A percentile compares a stretch with the other conserved stretches of the same genome.
These are phyloP conservation scores for Calonectria pteridis DNA, from an alignment of 2,329 filamentous ascomycete genomes.

Conservation along the genomic window DNA sequence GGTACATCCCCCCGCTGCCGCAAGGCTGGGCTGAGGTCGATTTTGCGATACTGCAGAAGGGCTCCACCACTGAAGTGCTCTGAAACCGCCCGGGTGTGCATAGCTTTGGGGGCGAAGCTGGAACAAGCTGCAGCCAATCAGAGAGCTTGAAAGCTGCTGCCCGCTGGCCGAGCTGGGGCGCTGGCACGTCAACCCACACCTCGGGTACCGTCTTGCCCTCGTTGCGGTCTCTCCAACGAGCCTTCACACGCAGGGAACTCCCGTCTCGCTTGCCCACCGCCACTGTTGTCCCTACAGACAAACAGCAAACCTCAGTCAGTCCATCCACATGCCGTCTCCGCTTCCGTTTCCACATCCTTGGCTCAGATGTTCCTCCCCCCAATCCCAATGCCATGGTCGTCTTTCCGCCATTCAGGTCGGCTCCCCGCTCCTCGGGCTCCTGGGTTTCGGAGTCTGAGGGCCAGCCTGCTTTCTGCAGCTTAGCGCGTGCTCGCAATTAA, in stretches of 20 bases:
- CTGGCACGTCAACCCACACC: neutral
- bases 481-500: neutral
- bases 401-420: conserved; percentile 20
- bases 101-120: conserved; percentile 11
- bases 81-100: conserved; percentile 16
- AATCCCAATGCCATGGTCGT: neutral
- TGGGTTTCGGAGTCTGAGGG: neutral
- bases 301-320: neutral
- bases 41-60: neutral
- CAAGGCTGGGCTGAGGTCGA: conserved; percentile 22
- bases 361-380: neutral
- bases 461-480: conserved; percentile 9
- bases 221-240: neutral
- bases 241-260: neutral
- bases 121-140: conserved; percentile 10
- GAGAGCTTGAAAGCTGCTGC: neutral
- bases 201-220: neutral
- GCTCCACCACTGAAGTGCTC: conserved; percentile 15
- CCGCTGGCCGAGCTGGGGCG: neutral
- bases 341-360: conserved; percentile 1
- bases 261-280: neutral
- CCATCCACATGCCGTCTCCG: neutral
- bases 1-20: conserved; percentile 5
- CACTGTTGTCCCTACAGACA: neutral
- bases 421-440: conserved; percentile 13